These are phyloP conservation scores for Prillingera fragicola DNA, from an alignment of 1,284 basidiomycete species.

Conservation along the genomic window DNA sequence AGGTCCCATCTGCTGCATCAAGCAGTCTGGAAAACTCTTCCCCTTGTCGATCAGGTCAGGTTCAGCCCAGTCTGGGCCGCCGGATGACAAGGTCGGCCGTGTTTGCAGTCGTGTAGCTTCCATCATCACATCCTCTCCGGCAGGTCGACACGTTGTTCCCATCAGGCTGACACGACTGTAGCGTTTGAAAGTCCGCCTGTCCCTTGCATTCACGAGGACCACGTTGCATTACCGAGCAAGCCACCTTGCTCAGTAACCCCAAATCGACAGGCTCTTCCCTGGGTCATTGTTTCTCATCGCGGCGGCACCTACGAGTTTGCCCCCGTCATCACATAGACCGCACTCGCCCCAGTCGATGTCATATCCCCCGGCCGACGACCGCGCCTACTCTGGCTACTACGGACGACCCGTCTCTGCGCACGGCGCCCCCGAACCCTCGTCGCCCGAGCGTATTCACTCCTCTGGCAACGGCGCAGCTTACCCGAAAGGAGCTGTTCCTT, in stretches of 20 bases:
- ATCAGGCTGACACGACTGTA: too few species aligned
- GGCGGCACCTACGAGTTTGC: conserved; percentile 13
- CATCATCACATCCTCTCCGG: too few species aligned
- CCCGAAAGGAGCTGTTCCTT: conserved; percentile 18
- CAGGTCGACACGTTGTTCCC: too few species aligned
- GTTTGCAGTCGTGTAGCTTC: too few species aligned
- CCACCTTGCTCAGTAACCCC: not conserved
- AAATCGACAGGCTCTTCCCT: conserved; percentile 5
- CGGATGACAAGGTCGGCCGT: too few species aligned
- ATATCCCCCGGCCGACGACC: conserved; percentile 23
- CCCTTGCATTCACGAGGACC: too few species aligned
- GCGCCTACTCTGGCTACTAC: conserved; percentile 24
- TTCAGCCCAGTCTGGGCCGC: too few species aligned
- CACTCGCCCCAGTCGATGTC: conserved; percentile 18
- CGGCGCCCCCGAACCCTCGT: conserved; percentile 21
- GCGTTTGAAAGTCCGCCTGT: too few species aligned
- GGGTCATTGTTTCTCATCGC: conserved; percentile 23
- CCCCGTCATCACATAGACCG: conserved; percentile 8
- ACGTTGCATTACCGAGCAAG: not conserved
- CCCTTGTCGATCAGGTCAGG: too few species aligned
- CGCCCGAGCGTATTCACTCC: conserved; percentile 31
- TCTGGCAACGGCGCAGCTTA: conserved; percentile 22
- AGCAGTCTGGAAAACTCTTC: too few species aligned
- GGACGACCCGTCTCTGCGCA: conserved; percentile 30
- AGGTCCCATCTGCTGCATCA: too few species aligned